phyloP scores from a whole-genome alignment of 768 basidiomycete species.

The Mrakia gelida region DNA sequence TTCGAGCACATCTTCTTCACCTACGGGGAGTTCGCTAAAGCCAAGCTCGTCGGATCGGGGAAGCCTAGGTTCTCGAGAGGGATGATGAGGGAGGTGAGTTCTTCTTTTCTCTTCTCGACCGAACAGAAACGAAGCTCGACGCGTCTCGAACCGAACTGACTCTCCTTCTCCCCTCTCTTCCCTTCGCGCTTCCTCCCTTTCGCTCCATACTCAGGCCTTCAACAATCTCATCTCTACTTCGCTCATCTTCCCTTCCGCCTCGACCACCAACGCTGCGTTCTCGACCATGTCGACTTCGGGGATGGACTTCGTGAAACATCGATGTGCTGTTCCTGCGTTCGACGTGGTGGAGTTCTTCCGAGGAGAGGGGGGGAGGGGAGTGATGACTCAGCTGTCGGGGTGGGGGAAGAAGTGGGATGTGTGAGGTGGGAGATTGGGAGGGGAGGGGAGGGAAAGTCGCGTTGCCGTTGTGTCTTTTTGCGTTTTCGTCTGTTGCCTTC shows the following conservation, averaged over 20 bases:
- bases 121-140: neutral
- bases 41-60: conserved; percentile 43
- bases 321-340: conserved; percentile 59
- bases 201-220: conserved; percentile 59
- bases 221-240: conserved; percentile 59
- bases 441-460: neutral
- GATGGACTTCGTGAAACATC: conserved; percentile 71
- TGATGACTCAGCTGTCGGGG: conserved; percentile 41
- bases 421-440: neutral
- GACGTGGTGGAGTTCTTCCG: conserved; percentile 52
- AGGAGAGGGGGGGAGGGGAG: conserved; percentile 38
- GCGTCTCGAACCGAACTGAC: neutral
- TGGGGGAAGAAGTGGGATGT: conserved; percentile 45
- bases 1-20: conserved; percentile 83
- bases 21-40: conserved; percentile 58
- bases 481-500: too few relatives aligned
- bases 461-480: too few relatives aligned
- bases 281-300: conserved; percentile 53
- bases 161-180: neutral
- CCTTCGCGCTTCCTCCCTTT: neutral
- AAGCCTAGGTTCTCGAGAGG: conserved; percentile 39
- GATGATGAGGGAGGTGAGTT: conserved; percentile 53
- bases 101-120: conserved; percentile 35
- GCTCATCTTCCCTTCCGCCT: conserved; percentile 52
- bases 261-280: conserved; percentile 39